Evolutionary conservation across 129 eudicot species (phyloP).

Genomic region (Deinandra increscens): DNA sequence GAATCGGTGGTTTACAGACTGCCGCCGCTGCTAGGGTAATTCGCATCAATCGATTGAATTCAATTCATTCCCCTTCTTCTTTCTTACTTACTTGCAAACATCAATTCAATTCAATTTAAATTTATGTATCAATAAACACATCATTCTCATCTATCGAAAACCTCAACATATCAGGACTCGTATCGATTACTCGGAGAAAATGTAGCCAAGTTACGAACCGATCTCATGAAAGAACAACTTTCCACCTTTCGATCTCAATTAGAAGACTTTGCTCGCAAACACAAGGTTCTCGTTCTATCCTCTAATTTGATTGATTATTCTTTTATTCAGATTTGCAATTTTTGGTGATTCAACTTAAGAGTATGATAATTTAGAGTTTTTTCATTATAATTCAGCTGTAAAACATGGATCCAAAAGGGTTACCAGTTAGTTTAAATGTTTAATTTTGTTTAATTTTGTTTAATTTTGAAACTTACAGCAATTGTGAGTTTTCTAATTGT

Average conservation of each 20-base stretch:
- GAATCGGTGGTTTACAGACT: constrained; percentile 84
- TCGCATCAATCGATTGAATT: no score
- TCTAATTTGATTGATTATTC: no score
- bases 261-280: constrained; percentile 97
- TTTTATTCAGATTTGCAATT: no score
- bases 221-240: constrained; percentile 96
- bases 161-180: constrained; percentile 51
- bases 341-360: neutral
- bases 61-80: no score
- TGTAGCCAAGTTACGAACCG: constrained; percentile 89
- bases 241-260: constrained; percentile 92
- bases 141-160: neutral
- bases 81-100: neutral
- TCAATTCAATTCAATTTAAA: no score
- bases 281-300: constrained; percentile 50
- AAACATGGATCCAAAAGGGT: neutral
- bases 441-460: neutral
- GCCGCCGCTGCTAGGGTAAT: constrained; percentile 99
- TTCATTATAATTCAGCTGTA: neutral
- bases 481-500: neutral
- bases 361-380: neutral
- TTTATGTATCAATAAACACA: constrained; percentile 2
- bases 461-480: no score
- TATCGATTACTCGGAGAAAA: constrained; percentile 78
- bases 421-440: neutral